Evolutionary conservation across 805 yeast genomes (phyloP), one percentile per base, ranked within the genome.

Genomic region (Metschnikowia continentalis): DNA sequence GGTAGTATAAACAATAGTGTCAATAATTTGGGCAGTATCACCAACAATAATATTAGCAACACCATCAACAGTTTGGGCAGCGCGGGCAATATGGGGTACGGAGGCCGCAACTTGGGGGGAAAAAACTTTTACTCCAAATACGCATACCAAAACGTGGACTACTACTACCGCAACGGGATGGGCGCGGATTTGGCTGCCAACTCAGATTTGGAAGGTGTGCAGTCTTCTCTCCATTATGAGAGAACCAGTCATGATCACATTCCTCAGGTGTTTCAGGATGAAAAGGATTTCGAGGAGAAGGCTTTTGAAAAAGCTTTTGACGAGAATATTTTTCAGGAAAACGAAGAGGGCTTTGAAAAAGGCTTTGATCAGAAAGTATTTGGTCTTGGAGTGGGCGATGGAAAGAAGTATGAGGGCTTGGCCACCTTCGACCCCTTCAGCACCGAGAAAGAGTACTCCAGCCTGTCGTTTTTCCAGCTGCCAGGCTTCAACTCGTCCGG

Each of bases 401-500:
- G 53, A 22, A 43, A 40, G 33, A 50, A 42, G 13, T 47, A 39
- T n/a, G 54, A 38, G 15, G 49, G 52, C 13, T 50, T 53, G 41
- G 32, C 56, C 23, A 46, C 60, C 23, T 67, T 67, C 48, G 71
- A 67, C 53, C 71, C 71, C 10, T 67, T 67, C 50, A 51, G 50
- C 14, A 17, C 48, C 35, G 54, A 51, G 19, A 35, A 47, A 17
- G 37, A 48, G 26, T 50, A 48, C 17, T 40, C 35, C 17, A 39
- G 38, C 14, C 26, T 48, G 20, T 30, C 52, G 26, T 36, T 50
- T 42, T 55, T 54, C 48, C 56, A 48, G 48, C 58, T 46, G 58
- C 54, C 58, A 11, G 38, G 55, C 35, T 58, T 58, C 44, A 51
- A 45, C 44, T 52, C 61, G 14, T 56, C 61, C 10, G 52, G 53